These are phyloP conservation scores for Botryotinia narcissicola DNA, from an alignment of 2,329 filamentous ascomycete species.

Conservation along the genomic window DNA sequence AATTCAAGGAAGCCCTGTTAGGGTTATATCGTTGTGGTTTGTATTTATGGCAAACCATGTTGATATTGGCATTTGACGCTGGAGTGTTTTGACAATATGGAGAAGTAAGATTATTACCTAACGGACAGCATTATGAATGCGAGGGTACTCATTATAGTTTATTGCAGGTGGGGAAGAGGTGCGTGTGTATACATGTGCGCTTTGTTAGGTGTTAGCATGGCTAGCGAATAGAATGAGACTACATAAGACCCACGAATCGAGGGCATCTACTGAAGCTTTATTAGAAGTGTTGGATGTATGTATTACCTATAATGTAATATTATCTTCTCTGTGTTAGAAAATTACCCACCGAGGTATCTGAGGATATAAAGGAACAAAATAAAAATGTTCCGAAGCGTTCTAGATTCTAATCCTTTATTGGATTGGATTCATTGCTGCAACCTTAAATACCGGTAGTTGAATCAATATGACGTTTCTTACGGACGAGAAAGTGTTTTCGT, in stretches of 20 bases:
- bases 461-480: not conserved
- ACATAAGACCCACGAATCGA: not conserved
- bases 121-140: not conserved
- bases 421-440: not conserved
- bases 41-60: not conserved
- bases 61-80: not conserved
- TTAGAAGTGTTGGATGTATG: not conserved
- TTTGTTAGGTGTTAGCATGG: not conserved
- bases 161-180: not conserved
- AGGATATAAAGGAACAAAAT: not conserved
- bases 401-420: not conserved
- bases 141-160: not conserved
- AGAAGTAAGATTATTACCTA: not conserved
- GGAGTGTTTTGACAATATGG: not conserved
- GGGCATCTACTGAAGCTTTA: not conserved
- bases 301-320: not conserved
- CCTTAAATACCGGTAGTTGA: not conserved
- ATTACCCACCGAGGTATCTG: not conserved
- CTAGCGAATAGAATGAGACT: not conserved
- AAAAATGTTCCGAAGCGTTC: not conserved
- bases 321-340: not conserved
- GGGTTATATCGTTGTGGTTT: not conserved
- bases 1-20: not conserved
- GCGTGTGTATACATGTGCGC: not conserved
- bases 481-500: not conserved